phyloP scores from a whole-genome alignment of 2,329 filamentous ascomycete genomes.

The Neocatenulostroma microsporum region DNA sequence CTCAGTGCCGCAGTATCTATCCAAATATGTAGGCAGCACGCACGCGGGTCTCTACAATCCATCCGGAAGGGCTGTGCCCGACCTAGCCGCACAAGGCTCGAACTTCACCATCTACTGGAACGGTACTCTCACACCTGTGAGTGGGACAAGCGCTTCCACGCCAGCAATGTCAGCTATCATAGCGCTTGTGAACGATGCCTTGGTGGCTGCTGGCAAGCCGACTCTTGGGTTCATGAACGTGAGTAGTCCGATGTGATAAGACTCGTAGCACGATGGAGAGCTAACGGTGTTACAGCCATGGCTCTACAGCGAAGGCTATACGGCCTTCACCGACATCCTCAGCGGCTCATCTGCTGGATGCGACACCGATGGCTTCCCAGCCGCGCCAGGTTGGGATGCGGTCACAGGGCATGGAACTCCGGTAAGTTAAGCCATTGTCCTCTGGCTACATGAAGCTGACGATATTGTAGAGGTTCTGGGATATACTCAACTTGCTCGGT shows the following conservation, averaged over 20 bases:
- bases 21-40: conserved; percentile 28
- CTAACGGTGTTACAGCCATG: too few species aligned
- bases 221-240: conserved; percentile 54
- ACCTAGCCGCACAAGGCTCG: conserved; percentile 46
- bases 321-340: conserved; percentile 44
- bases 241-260: too few species aligned
- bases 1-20: conserved; percentile 34
- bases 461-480: too few species aligned
- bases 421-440: too few species aligned
- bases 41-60: conserved; percentile 38
- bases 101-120: conserved; percentile 37
- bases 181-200: conserved; percentile 55
- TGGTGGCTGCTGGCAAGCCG: conserved; percentile 44
- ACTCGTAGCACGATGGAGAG: too few species aligned
- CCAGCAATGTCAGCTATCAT: conserved; percentile 54
- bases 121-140: conserved; percentile 32
- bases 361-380: conserved; percentile 25
- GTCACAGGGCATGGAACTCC: conserved; percentile 26
- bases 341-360: conserved; percentile 27
- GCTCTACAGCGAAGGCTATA: conserved; percentile 44
- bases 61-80: conserved; percentile 38
- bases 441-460: too few species aligned
- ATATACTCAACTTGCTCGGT: too few species aligned
- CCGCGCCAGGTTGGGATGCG: conserved; percentile 26
- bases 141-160: conserved; percentile 48